phyloP scores from a whole-genome alignment of 345 rosid genomes.

The Citrus unshiu region DNA sequence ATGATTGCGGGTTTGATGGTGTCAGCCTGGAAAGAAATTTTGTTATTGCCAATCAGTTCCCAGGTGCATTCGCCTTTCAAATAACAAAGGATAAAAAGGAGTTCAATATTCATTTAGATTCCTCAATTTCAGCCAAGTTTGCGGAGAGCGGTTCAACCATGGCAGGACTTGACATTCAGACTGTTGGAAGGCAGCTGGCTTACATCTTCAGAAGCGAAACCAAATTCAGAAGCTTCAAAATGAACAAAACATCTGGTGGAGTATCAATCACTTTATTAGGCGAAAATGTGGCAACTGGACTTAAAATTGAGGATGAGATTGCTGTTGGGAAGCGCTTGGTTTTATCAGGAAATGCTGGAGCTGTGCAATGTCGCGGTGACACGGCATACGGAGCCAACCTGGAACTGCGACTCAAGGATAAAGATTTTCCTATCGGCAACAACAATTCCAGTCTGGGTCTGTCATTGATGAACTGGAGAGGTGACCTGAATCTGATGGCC shows the following conservation, averaged over 20 bases:
- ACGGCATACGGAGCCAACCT: conserved; percentile 38
- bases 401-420: conserved; percentile 29
- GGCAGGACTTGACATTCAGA: conserved; percentile 45
- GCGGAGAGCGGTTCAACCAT: conserved; percentile 31
- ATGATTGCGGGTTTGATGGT: conserved; percentile 41
- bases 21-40: conserved; percentile 31
- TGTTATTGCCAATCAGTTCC: conserved; percentile 21
- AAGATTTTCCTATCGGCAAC: conserved; percentile 32
- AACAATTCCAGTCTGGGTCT: conserved; percentile 31
- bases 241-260: conserved; percentile 34
- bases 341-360: conserved; percentile 34
- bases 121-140: conserved; percentile 32
- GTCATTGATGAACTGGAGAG: conserved; percentile 36
- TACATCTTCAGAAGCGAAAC: conserved; percentile 35
- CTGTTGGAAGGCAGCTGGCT: conserved; percentile 41
- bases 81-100: conserved; percentile 41
- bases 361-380: conserved; percentile 24
- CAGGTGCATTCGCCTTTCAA: conserved; percentile 30
- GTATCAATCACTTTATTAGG: conserved; percentile 28
- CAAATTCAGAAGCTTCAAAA: conserved; percentile 24
- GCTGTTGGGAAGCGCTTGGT: conserved; percentile 27
- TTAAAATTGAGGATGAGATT: conserved; percentile 40
- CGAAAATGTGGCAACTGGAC: conserved; percentile 32
- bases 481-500: conserved; percentile 28
- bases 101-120: conserved; percentile 34